These are phyloP conservation scores for Diaporthe caulivora DNA, from an alignment of 2,329 filamentous ascomycete genomes.

Conservation along the genomic window DNA sequence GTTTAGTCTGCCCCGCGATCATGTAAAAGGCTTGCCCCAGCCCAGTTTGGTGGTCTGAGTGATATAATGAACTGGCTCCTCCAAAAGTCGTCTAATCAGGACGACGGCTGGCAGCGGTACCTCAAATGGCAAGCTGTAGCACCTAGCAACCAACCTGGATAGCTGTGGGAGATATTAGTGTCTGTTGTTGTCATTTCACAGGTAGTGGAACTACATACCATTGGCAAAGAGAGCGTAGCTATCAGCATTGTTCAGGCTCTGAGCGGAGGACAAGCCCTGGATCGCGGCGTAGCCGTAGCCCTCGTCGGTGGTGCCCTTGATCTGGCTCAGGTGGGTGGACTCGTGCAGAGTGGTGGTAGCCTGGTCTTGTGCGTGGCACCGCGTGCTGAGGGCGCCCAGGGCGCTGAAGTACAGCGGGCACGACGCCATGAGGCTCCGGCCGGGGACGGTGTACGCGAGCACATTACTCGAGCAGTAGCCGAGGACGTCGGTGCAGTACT, in stretches of 20 bases:
- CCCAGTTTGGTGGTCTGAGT: not conserved
- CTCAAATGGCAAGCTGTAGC: not conserved
- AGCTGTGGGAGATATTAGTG: not conserved
- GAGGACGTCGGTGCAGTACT: slow-evolving; percentile 71
- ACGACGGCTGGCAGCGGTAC: too few relatives aligned
- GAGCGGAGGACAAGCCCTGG: slow-evolving; percentile 55
- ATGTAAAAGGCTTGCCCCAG: not conserved
- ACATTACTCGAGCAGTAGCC: slow-evolving; percentile 63
- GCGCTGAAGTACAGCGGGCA: slow-evolving; percentile 70
- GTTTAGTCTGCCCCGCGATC: too few relatives aligned
- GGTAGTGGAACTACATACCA: not conserved
- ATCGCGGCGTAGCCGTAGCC: slow-evolving; percentile 68
- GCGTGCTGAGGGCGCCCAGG: slow-evolving; percentile 60
- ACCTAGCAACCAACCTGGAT: slow-evolving; percentile 21
- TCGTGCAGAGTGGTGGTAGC: slow-evolving; percentile 76
- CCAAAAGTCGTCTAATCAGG: not conserved
- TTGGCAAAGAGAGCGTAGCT: slow-evolving; percentile 60
- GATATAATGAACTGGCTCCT: not conserved
- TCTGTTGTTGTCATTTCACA: not conserved
- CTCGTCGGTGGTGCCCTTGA: slow-evolving; percentile 70
- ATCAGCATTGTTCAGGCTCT: slow-evolving; percentile 75
- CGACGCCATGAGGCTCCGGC: slow-evolving; percentile 68
- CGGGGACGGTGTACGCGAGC: slow-evolving; percentile 72
- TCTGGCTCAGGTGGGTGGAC: slow-evolving; percentile 70
- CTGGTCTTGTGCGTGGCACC: slow-evolving; percentile 75